Percentiles rank a stretch among this genome's conserved stretches.
Evolutionary conservation across 345 rosid species (phyloP).

Genomic region (Acer negundo): DNA sequence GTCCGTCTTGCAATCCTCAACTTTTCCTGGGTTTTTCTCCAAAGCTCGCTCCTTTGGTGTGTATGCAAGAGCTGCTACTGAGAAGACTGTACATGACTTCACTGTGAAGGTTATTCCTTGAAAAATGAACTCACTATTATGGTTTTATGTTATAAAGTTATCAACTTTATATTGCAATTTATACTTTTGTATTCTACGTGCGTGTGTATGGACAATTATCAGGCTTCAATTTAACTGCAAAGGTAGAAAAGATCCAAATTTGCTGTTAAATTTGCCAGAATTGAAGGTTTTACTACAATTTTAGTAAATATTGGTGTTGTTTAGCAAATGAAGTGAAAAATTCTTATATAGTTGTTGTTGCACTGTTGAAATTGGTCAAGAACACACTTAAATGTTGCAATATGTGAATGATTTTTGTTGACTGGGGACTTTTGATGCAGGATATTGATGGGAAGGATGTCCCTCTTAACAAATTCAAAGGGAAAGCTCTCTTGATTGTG

Average conservation of each 20-base stretch:
- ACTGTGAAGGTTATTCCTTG: constrained; percentile 68
- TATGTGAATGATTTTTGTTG: background rate
- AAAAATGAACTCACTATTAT: background rate
- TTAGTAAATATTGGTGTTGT: background rate
- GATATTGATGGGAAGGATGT: constrained; percentile 88
- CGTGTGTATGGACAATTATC: background rate
- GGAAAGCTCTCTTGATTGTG: constrained; percentile 81
- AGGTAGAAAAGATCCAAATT: background rate
- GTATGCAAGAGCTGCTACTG: constrained; percentile 70
- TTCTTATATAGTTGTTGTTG: background rate
- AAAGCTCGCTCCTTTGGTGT: constrained; percentile 48
- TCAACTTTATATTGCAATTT: background rate
- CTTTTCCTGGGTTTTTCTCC: constrained; percentile 33
- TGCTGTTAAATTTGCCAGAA: too few species aligned
- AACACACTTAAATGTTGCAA: background rate
- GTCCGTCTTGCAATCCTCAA: constrained; percentile 38
- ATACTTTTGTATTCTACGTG: background rate
- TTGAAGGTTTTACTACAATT: too few species aligned
- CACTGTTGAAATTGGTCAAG: background rate
- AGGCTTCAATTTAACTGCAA: constrained; percentile 7
- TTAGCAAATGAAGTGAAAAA: background rate
- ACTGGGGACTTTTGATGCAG: constrained; percentile 39
- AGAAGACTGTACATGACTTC: constrained; percentile 68
- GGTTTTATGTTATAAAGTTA: background rate
- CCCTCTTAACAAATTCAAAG: constrained; percentile 74